Conservation (phyloP, 2,329 filamentous ascomycete genomes). For the Pestalotiopsis sp. region DNA sequence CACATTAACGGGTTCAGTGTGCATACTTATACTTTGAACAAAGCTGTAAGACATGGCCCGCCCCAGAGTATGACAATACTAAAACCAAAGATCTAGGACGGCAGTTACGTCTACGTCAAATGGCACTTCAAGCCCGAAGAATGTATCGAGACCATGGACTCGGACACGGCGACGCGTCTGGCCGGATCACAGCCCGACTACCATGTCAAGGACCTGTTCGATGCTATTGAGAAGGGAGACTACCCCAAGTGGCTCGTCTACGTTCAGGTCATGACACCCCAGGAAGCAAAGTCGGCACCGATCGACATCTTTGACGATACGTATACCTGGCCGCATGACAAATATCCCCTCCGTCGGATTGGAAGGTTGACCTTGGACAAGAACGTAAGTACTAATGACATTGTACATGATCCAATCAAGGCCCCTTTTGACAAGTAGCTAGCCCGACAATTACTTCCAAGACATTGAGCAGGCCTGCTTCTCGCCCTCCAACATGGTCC, state of each 20-base stretch:
- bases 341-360: conserved; percentile 64
- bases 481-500: conserved; percentile 6
- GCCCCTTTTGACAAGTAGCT: not conserved
- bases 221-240: conserved; percentile 61
- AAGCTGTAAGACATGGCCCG: conserved; percentile 41
- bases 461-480: conserved; percentile 41
- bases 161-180: conserved; percentile 56
- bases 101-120: conserved; percentile 63
- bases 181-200: conserved; percentile 61
- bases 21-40: conserved; percentile 69
- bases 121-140: conserved; percentile 55
- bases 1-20: conserved; percentile 71
- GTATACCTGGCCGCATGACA: conserved; percentile 67
- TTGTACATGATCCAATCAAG: not conserved
- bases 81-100: conserved; percentile 37
- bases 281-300: conserved; percentile 61
- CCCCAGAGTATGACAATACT: not conserved
- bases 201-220: conserved; percentile 63
- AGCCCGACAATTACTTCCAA: conserved; percentile 65
- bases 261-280: conserved; percentile 65
- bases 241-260: conserved; percentile 65
- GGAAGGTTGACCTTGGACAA: conserved; percentile 66
- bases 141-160: conserved; percentile 59
- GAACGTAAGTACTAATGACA: conserved; percentile 39
- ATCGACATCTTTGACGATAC: conserved; percentile 70